These are phyloP conservation scores for Stenocarpella maydis DNA, from an alignment of 2,329 filamentous ascomycete species.

Conservation along the genomic window DNA sequence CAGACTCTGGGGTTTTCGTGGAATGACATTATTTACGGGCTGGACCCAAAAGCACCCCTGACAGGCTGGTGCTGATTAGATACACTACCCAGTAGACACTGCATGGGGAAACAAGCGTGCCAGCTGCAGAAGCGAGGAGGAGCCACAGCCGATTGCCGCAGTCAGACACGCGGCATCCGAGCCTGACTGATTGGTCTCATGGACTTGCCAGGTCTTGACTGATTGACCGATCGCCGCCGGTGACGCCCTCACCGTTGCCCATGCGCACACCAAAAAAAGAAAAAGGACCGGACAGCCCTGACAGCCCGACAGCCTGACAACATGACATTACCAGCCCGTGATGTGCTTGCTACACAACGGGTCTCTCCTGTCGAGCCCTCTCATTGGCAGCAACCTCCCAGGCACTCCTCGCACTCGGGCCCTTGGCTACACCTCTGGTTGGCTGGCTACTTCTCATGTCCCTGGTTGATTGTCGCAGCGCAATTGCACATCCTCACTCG, in stretches of 20 bases:
- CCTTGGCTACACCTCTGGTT: background rate
- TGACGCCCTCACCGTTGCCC: conserved; percentile 22
- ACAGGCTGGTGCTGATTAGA: no score
- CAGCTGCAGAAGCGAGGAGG: conserved; percentile 20
- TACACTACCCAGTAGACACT: no score
- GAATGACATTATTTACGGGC: conserved; percentile 10
- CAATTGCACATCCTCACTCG: conserved; percentile 24
- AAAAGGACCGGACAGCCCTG: background rate
- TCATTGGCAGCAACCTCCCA: conserved; percentile 3
- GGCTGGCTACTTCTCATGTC: background rate
- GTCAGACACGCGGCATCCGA: conserved; percentile 23
- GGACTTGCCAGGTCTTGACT: background rate
- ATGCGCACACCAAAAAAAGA: background rate
- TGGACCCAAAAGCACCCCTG: conserved; percentile 8
- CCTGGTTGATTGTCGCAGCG: conserved; percentile 22
- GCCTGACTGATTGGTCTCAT: background rate
- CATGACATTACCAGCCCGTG: conserved; percentile 7
- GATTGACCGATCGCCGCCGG: conserved; percentile 18
- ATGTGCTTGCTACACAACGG: background rate
- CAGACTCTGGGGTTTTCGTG: no score
- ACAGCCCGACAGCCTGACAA: background rate
- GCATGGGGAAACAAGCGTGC: background rate
- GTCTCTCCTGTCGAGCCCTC: conserved; percentile 2
- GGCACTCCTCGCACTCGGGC: conserved; percentile 13
- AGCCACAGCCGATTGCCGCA: conserved; percentile 9